A percentile compares a stretch with the other conserved stretches of the same genome.
Conservation (phyloP, 768 basidiomycete species). For the Leccinum disarticulatum region DNA sequence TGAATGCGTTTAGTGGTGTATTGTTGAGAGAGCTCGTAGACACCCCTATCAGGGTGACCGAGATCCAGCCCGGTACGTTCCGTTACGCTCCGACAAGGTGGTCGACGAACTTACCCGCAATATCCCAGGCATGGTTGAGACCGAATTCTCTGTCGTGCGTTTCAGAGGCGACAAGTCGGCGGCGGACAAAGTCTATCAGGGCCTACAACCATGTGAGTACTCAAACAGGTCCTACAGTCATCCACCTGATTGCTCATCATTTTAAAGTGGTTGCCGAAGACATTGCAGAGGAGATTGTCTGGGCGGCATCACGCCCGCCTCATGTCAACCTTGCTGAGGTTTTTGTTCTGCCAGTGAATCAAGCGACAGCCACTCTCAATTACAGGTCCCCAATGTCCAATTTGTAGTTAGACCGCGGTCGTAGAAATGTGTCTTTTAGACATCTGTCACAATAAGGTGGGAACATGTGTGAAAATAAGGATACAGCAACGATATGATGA, state of each 20-base stretch:
- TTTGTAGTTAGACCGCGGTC: neutral
- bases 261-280: slow-evolving; percentile 73
- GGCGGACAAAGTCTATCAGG: slow-evolving; percentile 90
- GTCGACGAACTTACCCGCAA: neutral
- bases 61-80: slow-evolving; percentile 83
- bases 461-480: slow-evolving; percentile 27
- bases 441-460: slow-evolving; percentile 2
- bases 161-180: slow-evolving; percentile 81
- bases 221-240: neutral
- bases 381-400: slow-evolving; percentile 43
- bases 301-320: slow-evolving; percentile 88
- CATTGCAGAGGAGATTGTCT: slow-evolving; percentile 97
- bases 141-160: slow-evolving; percentile 89
- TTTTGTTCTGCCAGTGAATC: slow-evolving; percentile 75
- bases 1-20: slow-evolving; percentile 82
- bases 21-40: slow-evolving; percentile 86
- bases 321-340: slow-evolving; percentile 91
- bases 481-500: slow-evolving; percentile 32
- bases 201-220: slow-evolving; percentile 76
- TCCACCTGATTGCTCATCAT: slow-evolving; percentile 4
- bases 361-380: slow-evolving; percentile 65
- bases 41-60: slow-evolving; percentile 90
- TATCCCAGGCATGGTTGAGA: slow-evolving; percentile 74
- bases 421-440: slow-evolving; percentile 1
- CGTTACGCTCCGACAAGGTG: slow-evolving; percentile 1